Evolutionary conservation across 176 grass and related monocot genomes (phyloP), one percentile per base, ranked within the genome.

Genomic region (Zizania latifolia): DNA sequence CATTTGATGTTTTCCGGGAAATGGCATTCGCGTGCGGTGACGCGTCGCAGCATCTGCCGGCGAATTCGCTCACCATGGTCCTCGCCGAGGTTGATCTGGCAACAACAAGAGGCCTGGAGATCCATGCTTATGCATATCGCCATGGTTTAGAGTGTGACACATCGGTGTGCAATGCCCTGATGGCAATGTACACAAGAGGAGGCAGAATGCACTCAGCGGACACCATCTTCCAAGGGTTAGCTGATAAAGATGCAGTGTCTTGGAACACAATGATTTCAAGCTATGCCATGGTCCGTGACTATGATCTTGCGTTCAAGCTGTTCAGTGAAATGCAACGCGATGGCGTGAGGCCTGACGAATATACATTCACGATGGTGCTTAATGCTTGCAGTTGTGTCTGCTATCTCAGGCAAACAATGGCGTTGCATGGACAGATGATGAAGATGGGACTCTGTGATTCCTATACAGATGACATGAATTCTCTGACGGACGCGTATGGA

Each of bases 171-270:
- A 90, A 90, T 71, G 83, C 88, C 19, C 75, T 90, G 30, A 86
- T 90, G 79, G 71, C 88, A 69, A 90, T 90, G 88, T 90, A 86
- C 79, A 72, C 83, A 3, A 79, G 63, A 70, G 68, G 79, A 75
- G 68, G 63, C 32, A 33, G 80, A 27, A 75, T 43, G 24, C 6
- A 45, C 13, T 50, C 34, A 5, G 60, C 74, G 29, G 62, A 78
- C 24, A 90, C 43, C 62, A 75, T 90, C 74, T 83, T 90, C 36
- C 83, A 0, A 70, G 67, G 32, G 13, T 26, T 68, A 29, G 36
- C 35, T 58, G 54, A 70, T 21, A 86, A 90, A 38, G 88, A 90
- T 62, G 56, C 29, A 1, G 74, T 90, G 40, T 90, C 88, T 6
- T 90, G 78, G 78, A 90, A 86, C 62, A 86, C 88, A 41, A 71